phyloP scores from a whole-genome alignment of 768 basidiomycete species.

The Crucibulum laeve region DNA sequence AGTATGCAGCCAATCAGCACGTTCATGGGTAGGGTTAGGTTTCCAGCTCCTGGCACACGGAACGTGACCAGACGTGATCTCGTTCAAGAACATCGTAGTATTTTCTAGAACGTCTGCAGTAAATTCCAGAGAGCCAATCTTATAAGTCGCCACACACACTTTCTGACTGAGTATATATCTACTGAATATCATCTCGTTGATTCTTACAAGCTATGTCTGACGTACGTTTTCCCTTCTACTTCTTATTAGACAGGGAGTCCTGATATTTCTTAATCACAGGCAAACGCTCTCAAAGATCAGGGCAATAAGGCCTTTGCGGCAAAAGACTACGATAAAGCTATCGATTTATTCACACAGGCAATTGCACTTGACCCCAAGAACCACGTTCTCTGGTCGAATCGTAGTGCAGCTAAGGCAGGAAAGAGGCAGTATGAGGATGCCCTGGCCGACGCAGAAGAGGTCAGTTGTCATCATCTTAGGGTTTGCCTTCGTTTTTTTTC shows the following conservation, averaged over 20 bases:
- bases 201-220: constrained; percentile 30
- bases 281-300: constrained; percentile 74
- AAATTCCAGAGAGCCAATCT: not conserved
- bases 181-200: not conserved
- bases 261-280: constrained; percentile 19
- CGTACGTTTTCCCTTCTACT: constrained; percentile 20
- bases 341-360: constrained; percentile 77
- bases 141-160: constrained; percentile 10
- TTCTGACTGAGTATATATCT: not conserved
- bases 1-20: not conserved
- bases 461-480: constrained; percentile 18
- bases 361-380: constrained; percentile 80
- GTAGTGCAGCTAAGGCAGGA: constrained; percentile 88
- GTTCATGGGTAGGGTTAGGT: constrained; percentile 2
- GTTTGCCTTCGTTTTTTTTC: constrained; percentile 1
- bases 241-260: not conserved
- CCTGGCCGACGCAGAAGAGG: constrained; percentile 87
- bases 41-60: not conserved
- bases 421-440: constrained; percentile 76
- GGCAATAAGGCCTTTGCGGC: constrained; percentile 96
- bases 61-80: constrained; percentile 22
- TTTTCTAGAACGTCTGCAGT: constrained; percentile 22
- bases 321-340: constrained; percentile 88
- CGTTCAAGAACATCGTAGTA: constrained; percentile 18
- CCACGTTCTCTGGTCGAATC: constrained; percentile 89